These are phyloP conservation scores for Lecanosticta acicola DNA, from an alignment of 2,329 filamentous ascomycete species.

Conservation along the genomic window DNA sequence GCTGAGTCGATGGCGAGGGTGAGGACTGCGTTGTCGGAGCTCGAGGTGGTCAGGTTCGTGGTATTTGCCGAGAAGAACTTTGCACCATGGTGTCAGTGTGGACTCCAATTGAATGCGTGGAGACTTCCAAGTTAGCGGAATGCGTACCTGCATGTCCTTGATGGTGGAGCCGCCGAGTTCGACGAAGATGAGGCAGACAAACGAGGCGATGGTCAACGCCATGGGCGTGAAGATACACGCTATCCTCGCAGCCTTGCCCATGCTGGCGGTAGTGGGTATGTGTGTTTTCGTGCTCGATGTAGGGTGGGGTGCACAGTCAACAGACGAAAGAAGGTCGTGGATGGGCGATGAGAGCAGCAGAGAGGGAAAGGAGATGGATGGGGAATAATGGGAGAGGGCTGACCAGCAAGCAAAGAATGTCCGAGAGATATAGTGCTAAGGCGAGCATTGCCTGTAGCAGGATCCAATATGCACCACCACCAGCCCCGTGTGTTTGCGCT, in stretches of 20 bases:
- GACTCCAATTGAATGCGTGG: too few species aligned
- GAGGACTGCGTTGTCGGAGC: slow-evolving; percentile 31
- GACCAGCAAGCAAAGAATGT: background rate
- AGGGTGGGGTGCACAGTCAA: background rate
- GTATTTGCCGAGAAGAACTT: slow-evolving; percentile 48
- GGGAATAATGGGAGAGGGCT: background rate
- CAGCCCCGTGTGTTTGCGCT: too few species aligned
- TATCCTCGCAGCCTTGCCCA: slow-evolving; percentile 71
- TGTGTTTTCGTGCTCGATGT: background rate
- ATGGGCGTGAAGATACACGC: slow-evolving; percentile 86
- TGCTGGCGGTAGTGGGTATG: slow-evolving; percentile 33
- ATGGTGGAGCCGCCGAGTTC: slow-evolving; percentile 51
- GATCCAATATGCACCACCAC: too few species aligned
- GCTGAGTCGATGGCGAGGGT: slow-evolving; percentile 35
- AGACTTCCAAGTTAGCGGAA: too few species aligned
- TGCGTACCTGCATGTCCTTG: slow-evolving; percentile 47
- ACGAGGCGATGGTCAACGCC: slow-evolving; percentile 67
- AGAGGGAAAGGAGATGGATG: background rate
- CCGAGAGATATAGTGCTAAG: background rate
- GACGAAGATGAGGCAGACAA: slow-evolving; percentile 61
- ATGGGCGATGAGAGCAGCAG: background rate
- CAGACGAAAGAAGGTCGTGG: background rate
- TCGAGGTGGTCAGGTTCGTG: slow-evolving; percentile 30
- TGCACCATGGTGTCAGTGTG: too few species aligned
- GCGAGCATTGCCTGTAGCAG: too few species aligned